Evolutionary conservation across 495 filamentous ascomycete species (phyloP).

Genomic region (Hypoxylon crocopeplum): DNA sequence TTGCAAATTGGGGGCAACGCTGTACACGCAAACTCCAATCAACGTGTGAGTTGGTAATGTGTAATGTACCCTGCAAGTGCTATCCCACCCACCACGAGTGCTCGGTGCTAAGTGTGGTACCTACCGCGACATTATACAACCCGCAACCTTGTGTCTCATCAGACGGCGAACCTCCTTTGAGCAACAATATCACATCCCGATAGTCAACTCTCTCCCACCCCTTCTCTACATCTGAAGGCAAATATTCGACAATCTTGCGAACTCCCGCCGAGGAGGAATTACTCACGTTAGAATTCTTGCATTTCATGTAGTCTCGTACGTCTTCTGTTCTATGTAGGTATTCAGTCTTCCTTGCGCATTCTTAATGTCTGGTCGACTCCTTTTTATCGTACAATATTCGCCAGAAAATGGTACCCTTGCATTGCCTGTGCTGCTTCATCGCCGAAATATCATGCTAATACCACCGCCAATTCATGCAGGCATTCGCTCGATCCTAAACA

Average conservation of each 20-base stretch:
- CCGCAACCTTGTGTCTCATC: conserved; percentile 34
- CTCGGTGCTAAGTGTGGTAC: conserved; percentile 21
- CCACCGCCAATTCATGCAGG: conserved; percentile 26
- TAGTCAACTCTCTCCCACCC: conserved; percentile 8
- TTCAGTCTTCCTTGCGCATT: conserved; percentile 25
- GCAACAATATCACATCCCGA: conserved; percentile 32
- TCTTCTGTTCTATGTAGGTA: conserved; percentile 34
- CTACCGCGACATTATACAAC: conserved; percentile 19
- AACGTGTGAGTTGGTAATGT: conserved; percentile 11
- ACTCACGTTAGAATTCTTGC: conserved; percentile 12
- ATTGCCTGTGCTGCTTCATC: conserved; percentile 12
- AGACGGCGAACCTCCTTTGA: conserved; percentile 37
- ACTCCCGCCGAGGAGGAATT: conserved; percentile 5
- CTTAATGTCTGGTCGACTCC: conserved; percentile 13
- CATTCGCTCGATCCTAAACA: conserved; percentile 32
- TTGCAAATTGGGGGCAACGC: conserved; percentile 22
- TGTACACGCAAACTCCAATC: not conserved
- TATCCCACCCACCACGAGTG: conserved; percentile 19
- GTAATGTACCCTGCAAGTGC: conserved; percentile 26
- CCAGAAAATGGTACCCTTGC: conserved; percentile 23
- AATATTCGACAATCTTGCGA: conserved; percentile 6
- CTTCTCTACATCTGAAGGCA: conserved; percentile 6
- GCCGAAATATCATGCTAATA: conserved; percentile 32
- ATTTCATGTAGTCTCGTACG: conserved; percentile 29
- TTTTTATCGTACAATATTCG: conserved; percentile 17